Percentiles rank a stretch among this genome's conserved stretches.
Conservation (phyloP, 2,329 filamentous ascomycete genomes). For the Leptographium wingfieldii region DNA sequence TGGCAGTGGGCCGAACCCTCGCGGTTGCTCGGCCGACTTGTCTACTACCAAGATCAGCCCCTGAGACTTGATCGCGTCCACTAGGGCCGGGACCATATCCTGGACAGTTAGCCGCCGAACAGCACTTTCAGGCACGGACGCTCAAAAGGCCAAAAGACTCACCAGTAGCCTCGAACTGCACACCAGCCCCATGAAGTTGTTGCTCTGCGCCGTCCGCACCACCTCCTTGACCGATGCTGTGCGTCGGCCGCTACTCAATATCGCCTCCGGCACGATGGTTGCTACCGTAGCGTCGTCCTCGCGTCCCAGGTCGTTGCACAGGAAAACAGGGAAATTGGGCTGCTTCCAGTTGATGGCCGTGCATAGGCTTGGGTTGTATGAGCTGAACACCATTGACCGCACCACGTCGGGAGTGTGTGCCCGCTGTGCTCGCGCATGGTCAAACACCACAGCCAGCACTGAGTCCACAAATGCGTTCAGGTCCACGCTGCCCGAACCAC, state of each 20-base stretch:
- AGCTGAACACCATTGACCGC: slow-evolving; percentile 85
- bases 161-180: slow-evolving; percentile 80
- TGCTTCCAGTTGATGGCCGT: slow-evolving; percentile 98
- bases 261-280: slow-evolving; percentile 23
- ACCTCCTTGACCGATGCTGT: slow-evolving; percentile 88
- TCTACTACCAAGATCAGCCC: slow-evolving; percentile 87
- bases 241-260: slow-evolving; percentile 50
- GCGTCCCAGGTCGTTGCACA: slow-evolving; percentile 82
- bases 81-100: slow-evolving; percentile 86
- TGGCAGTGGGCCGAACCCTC: slow-evolving; percentile 38
- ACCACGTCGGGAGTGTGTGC: slow-evolving; percentile 58
- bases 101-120: slow-evolving; percentile 24
- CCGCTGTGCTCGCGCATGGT: slow-evolving; percentile 63
- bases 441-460: slow-evolving; percentile 75
- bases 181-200: slow-evolving; percentile 96
- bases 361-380: slow-evolving; percentile 81
- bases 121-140: background rate
- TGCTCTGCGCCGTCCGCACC: slow-evolving; percentile 81
- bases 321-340: slow-evolving; percentile 90
- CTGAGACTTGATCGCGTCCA: slow-evolving; percentile 88
- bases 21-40: slow-evolving; percentile 49
- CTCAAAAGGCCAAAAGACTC: slow-evolving; percentile 32
- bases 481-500: slow-evolving; percentile 52
- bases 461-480: slow-evolving; percentile 80
- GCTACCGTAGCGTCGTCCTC: slow-evolving; percentile 27